Percentiles rank a stretch among this genome's conserved stretches.
Evolutionary conservation across 1,139 yeast species (phyloP).

Genomic region (Geotrichum bryndzae): DNA sequence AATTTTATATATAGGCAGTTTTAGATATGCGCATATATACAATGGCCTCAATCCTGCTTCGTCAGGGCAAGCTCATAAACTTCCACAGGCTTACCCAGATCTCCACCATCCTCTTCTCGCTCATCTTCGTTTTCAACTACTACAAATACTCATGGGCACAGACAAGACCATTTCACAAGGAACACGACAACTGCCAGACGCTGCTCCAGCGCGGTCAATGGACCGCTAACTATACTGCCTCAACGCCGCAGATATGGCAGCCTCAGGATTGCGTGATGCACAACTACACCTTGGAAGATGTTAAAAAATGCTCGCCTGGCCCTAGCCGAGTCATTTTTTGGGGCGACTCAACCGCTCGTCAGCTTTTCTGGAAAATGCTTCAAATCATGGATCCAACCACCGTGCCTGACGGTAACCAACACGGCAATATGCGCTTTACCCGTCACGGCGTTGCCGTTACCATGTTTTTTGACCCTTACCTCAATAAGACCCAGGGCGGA

Average conservation of each 20-base stretch:
- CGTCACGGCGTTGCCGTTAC: slow-evolving; percentile 8
- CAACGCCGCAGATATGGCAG: slow-evolving; percentile 11
- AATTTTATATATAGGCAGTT: too few relatives aligned
- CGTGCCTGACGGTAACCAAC: slow-evolving; percentile 1
- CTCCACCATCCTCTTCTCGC: background rate
- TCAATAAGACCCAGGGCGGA: slow-evolving; percentile 3
- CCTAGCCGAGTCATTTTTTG: slow-evolving; percentile 7
- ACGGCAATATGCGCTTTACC: slow-evolving; percentile 6
- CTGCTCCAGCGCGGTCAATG: slow-evolving; percentile 14
- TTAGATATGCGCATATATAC: background rate
- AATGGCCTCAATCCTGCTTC: background rate
- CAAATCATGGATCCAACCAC: slow-evolving; percentile 7
- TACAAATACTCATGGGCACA: background rate
- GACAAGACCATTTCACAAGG: background rate
- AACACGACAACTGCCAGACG: background rate
- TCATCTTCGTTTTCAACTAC: background rate
- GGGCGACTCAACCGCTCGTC: slow-evolving; percentile 18
- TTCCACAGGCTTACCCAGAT: background rate
- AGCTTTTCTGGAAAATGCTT: slow-evolving; percentile 12
- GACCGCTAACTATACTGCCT: slow-evolving; percentile 5
- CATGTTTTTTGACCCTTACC: slow-evolving; percentile 15
- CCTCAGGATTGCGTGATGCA: slow-evolving; percentile 13
- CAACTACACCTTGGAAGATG: slow-evolving; percentile 1
- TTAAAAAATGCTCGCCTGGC: slow-evolving; percentile 11
- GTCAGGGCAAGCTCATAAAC: background rate